Conservation (phyloP, 2,329 filamentous ascomycete species). For the Proliferodiscus dingleyae region DNA sequence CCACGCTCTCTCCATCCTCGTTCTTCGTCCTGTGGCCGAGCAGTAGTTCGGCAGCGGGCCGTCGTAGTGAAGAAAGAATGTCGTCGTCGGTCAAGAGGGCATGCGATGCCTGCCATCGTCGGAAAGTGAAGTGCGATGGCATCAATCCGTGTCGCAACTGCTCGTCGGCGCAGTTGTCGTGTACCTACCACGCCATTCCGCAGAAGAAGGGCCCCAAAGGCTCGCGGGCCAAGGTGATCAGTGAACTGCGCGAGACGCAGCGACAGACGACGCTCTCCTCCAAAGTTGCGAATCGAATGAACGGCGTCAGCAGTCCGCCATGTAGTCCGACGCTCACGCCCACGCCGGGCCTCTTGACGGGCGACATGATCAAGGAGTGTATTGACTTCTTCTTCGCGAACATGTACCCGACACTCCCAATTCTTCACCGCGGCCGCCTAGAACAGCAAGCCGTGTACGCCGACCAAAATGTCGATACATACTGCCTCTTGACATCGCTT, state of each 20-base stretch:
- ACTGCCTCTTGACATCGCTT: slow-evolving; percentile 60
- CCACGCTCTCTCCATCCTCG: not conserved
- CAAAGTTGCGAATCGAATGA: slow-evolving; percentile 56
- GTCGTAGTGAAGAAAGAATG: too few relatives aligned
- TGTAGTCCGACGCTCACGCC: slow-evolving; percentile 46
- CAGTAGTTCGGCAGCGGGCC: too few relatives aligned
- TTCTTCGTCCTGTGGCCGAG: not conserved
- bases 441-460: slow-evolving; percentile 56
- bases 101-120: slow-evolving; percentile 69
- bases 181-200: slow-evolving; percentile 70
- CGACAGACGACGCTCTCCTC: slow-evolving; percentile 59
- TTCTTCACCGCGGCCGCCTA: slow-evolving; percentile 53
- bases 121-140: slow-evolving; percentile 71
- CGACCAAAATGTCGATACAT: slow-evolving; percentile 58
- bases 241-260: slow-evolving; percentile 65
- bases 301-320: slow-evolving; percentile 47
- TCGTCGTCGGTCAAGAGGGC: slow-evolving; percentile 47
- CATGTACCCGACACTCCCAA: slow-evolving; percentile 60
- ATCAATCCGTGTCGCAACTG: slow-evolving; percentile 69
- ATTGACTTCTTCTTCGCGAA: slow-evolving; percentile 65
- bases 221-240: slow-evolving; percentile 70
- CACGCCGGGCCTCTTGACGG: slow-evolving; percentile 55
- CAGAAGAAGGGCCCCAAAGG: slow-evolving; percentile 76
- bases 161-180: slow-evolving; percentile 58
- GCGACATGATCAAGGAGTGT: slow-evolving; percentile 60